Base-by-base conservation (phyloP, 768 basidiomycete species). In the Plicaturopsis crispa region DNA sequence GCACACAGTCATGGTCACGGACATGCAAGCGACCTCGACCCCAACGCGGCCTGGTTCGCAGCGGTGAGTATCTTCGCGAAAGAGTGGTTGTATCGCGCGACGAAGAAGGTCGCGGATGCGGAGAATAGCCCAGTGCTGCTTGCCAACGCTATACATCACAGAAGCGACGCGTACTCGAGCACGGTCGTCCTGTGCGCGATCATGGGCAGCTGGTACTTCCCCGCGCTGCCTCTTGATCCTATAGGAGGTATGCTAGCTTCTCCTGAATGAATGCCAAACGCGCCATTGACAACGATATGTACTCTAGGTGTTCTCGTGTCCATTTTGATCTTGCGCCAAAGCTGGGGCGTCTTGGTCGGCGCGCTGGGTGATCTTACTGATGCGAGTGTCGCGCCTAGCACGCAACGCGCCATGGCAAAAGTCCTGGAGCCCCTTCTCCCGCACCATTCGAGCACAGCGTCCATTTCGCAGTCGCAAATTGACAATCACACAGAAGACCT, bases 11-110 rank as follows among this genome's bases (percentile, higher is more conserved):
- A 86, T 50, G 63, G 49, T 24, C 78, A 80, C 49, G 61, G 63
- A 3, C 77, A 80, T 42, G 61, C 63, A 1, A 74, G 65, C 26
- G 60, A 64, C 4, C 67, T 96, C 4, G 91, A 96, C 54, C 85
- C 89, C 30, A 92, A 98, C 53, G 96, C 96, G 14, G 91, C 92
- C 20, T 98, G 93, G 92, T 93, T 97, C 51, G 96, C 96, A 6
- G 78, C 78, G 1, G 50, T 78, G 16, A 80, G 87, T 46, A 78
- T 98, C 2, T 35, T 89, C 3, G 60, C 73, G 43, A 99, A 99
- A 55, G 96, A 99, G 59, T 97, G 84, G 82, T 58, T 99, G 10
- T 98, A 94, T 60, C 69, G 92, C 31, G 65, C 82, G 33, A 98
- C 92, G 33, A 85, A 84, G 53, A 75, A 72, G 39, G 93, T 99